A percentile compares a stretch with the other conserved stretches of the same genome.
These are phyloP conservation scores for Daldinia loculata DNA, from an alignment of 495 filamentous ascomycete genomes.

Conservation along the genomic window DNA sequence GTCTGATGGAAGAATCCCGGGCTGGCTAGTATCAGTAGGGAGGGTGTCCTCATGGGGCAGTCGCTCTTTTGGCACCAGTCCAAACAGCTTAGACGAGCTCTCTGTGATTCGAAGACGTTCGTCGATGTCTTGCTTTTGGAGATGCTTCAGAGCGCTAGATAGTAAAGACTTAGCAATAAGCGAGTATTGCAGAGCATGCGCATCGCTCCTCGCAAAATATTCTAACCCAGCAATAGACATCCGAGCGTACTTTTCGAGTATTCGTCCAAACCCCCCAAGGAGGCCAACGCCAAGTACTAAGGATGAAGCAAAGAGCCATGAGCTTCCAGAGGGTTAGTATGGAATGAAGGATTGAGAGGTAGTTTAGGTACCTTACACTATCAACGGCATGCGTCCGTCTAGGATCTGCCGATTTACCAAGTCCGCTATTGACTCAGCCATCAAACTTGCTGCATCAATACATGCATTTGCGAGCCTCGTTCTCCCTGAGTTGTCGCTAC, in stretches of 20 bases:
- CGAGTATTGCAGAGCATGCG: slow-evolving; percentile 56
- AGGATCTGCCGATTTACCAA: slow-evolving; percentile 46
- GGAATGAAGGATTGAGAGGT: neutral
- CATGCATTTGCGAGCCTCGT: slow-evolving; percentile 57
- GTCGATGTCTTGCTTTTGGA: slow-evolving; percentile 51
- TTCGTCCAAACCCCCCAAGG: slow-evolving; percentile 54
- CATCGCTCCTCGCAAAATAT: slow-evolving; percentile 52
- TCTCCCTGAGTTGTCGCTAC: slow-evolving; percentile 41
- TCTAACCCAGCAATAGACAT: slow-evolving; percentile 53
- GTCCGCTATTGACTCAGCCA: slow-evolving; percentile 51
- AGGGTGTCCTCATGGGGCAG: neutral
- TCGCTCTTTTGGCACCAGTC: slow-evolving; percentile 47
- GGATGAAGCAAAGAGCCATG: slow-evolving; percentile 59
- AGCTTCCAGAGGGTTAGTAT: slow-evolving; percentile 35
- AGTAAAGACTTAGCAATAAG: slow-evolving; percentile 57
- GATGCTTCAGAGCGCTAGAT: slow-evolving; percentile 48
- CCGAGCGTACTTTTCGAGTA: slow-evolving; percentile 54
- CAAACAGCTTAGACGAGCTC: slow-evolving; percentile 56
- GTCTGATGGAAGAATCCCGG: neutral
- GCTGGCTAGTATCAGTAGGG: neutral
- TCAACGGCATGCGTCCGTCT: slow-evolving; percentile 50
- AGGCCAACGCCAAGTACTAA: slow-evolving; percentile 57
- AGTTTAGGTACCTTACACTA: slow-evolving; percentile 50
- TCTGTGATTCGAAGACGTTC: slow-evolving; percentile 52
- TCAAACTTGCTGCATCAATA: slow-evolving; percentile 57